Conservation (phyloP, 768 basidiomycete genomes). For the Krasilnikovozyma curviuscula region DNA sequence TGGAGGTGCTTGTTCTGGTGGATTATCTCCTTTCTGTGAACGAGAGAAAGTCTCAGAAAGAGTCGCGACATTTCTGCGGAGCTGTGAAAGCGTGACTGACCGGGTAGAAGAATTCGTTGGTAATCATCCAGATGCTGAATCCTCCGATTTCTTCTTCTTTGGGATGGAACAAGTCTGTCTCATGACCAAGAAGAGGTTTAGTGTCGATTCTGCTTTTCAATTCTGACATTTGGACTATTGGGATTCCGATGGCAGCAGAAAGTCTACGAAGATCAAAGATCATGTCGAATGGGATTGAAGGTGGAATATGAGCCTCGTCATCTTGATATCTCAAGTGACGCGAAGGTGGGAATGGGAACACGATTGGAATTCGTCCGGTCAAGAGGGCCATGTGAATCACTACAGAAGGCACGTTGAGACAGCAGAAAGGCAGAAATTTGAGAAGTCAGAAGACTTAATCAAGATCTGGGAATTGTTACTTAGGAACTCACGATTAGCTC, state of each 20-base stretch:
- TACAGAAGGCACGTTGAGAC: background rate
- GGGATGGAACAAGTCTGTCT: slow-evolving; percentile 7
- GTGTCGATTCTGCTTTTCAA: slow-evolving; percentile 12
- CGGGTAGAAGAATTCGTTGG: slow-evolving; percentile 8
- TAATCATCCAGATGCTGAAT: slow-evolving; percentile 13
- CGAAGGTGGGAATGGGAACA: slow-evolving; percentile 14
- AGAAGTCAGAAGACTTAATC: background rate
- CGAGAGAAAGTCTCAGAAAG: too few species aligned
- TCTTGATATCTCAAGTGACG: slow-evolving; percentile 12
- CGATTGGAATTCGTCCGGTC: slow-evolving; percentile 12
- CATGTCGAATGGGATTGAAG: slow-evolving; percentile 11
- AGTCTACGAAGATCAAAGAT: slow-evolving; percentile 13
- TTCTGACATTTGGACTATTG: slow-evolving; percentile 14
- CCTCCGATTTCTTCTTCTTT: slow-evolving; percentile 12
- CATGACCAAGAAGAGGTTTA: slow-evolving; percentile 8
- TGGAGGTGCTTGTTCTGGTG: background rate
- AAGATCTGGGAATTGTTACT: background rate
- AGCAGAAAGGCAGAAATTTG: background rate
- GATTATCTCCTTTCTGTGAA: background rate
- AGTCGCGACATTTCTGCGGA: too few species aligned
- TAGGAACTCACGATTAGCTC: slow-evolving; percentile 7
- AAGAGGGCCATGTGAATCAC: slow-evolving; percentile 13
- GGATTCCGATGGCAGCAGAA: slow-evolving; percentile 5
- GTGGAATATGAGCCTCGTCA: slow-evolving; percentile 12
- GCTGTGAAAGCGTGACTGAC: too few species aligned